A percentile compares a stretch with the other conserved stretches of the same genome.
These are phyloP conservation scores for Asclepias syriaca DNA, from an alignment of 257 asterid genomes.

Conservation along the genomic window DNA sequence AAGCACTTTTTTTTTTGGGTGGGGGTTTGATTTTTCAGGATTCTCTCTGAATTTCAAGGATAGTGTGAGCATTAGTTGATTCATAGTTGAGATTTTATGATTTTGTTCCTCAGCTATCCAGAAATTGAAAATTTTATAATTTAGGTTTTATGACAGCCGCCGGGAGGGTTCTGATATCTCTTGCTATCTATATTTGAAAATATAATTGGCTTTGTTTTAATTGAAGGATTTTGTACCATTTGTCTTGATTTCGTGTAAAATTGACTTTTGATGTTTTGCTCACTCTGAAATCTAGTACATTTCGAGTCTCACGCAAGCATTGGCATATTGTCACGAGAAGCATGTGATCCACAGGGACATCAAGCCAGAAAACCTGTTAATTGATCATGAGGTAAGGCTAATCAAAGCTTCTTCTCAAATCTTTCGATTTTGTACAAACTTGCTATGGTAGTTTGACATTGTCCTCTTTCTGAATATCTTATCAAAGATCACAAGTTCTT, in stretches of 20 bases:
- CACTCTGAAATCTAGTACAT: slow-evolving; percentile 41
- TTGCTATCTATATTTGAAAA: neutral
- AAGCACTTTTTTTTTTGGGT: neutral
- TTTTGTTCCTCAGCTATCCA: neutral
- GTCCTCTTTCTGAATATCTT: neutral
- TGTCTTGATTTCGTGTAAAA: neutral
- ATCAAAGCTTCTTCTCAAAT: slow-evolving; percentile 1
- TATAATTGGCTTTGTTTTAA: neutral
- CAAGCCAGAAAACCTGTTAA: slow-evolving; percentile 91
- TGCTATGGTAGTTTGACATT: neutral
- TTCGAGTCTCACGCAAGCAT: slow-evolving; percentile 80
- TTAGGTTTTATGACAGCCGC: neutral
- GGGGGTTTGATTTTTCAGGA: neutral
- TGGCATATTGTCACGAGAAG: slow-evolving; percentile 86
- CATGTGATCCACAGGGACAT: slow-evolving; percentile 97
- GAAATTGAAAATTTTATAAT: neutral
- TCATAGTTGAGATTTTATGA: neutral
- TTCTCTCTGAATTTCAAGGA: neutral
- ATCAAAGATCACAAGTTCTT: neutral
- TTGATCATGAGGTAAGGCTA: slow-evolving; percentile 84
- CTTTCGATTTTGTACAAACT: neutral
- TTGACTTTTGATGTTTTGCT: slow-evolving; percentile 4
- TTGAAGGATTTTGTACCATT: neutral
- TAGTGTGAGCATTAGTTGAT: no score
- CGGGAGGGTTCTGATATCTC: neutral